A percentile compares a stretch with the other conserved stretches of the same genome.
Conservation (phyloP, 176 grass and related monocot species). For the Canna indica region DNA sequence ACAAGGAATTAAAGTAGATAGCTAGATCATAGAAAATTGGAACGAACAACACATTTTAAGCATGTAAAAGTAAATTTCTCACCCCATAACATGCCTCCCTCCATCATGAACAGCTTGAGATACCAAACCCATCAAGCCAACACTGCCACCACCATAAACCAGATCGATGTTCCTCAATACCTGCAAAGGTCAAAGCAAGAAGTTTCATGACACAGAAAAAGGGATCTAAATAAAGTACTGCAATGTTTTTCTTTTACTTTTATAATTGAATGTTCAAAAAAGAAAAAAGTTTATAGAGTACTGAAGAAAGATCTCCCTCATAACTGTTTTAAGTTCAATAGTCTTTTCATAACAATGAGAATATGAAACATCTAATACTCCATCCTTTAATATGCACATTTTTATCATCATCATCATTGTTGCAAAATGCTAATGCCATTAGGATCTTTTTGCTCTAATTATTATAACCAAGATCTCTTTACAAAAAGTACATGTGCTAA, state of each 20-base stretch:
- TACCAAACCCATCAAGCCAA: slow-evolving; percentile 94
- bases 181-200: slow-evolving; percentile 15
- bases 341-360: too few species aligned
- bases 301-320: background rate
- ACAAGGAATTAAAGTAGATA: background rate
- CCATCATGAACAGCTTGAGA: slow-evolving; percentile 90
- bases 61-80: slow-evolving; percentile 9
- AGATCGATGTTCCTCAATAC: slow-evolving; percentile 81
- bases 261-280: background rate
- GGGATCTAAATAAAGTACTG: background rate
- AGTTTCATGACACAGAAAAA: background rate
- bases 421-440: too few species aligned
- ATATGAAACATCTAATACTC: too few species aligned
- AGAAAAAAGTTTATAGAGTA: too few species aligned
- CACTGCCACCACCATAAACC: slow-evolving; percentile 94
- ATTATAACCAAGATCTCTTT: too few species aligned
- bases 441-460: too few species aligned
- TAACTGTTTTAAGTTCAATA: too few species aligned
- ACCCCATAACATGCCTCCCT: slow-evolving; percentile 94
- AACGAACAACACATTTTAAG: background rate
- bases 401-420: too few species aligned
- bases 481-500: too few species aligned
- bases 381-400: too few species aligned
- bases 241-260: background rate
- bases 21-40: background rate